These are phyloP conservation scores for Metschnikowia orientalis DNA, from an alignment of 805 yeast species.

Conservation along the genomic window DNA sequence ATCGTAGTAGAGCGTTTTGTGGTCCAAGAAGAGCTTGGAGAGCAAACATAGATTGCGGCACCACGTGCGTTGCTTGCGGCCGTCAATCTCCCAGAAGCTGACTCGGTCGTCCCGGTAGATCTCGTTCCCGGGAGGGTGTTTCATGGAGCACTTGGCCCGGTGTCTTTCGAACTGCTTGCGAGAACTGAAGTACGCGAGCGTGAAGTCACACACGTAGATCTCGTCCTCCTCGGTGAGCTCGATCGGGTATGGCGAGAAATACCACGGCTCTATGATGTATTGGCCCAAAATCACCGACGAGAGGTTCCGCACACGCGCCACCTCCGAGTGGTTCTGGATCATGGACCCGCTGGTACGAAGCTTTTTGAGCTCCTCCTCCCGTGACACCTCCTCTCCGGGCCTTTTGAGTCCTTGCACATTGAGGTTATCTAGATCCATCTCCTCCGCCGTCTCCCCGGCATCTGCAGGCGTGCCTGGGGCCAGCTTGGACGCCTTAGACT, in stretches of 20 bases:
- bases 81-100: conserved; percentile 96
- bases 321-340: conserved; percentile 84
- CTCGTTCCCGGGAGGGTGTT: conserved; percentile 98
- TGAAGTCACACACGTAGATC: conserved; percentile 86
- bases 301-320: conserved; percentile 85
- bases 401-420: conserved; percentile 76
- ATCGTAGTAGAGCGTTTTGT: conserved; percentile 93
- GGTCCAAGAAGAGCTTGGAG: conserved; percentile 89
- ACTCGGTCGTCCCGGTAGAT: conserved; percentile 90
- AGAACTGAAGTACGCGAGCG: conserved; percentile 84
- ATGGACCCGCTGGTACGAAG: conserved; percentile 94
- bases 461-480: conserved; percentile 26
- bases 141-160: conserved; percentile 78
- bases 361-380: conserved; percentile 91
- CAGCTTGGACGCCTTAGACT: conserved; percentile 1
- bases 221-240: conserved; percentile 91
- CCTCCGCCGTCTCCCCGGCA: conserved; percentile 44
- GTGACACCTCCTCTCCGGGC: conserved; percentile 65
- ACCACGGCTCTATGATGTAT: conserved; percentile 96
- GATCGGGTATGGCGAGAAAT: conserved; percentile 93
- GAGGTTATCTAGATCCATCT: conserved; percentile 78
- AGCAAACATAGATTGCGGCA: conserved; percentile 90
- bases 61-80: conserved; percentile 94
- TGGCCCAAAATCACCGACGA: conserved; percentile 78
- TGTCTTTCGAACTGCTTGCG: conserved; percentile 89